Evolutionary conservation across 306 rosid genomes (phyloP).

Genomic region (Cucumis melo): DNA sequence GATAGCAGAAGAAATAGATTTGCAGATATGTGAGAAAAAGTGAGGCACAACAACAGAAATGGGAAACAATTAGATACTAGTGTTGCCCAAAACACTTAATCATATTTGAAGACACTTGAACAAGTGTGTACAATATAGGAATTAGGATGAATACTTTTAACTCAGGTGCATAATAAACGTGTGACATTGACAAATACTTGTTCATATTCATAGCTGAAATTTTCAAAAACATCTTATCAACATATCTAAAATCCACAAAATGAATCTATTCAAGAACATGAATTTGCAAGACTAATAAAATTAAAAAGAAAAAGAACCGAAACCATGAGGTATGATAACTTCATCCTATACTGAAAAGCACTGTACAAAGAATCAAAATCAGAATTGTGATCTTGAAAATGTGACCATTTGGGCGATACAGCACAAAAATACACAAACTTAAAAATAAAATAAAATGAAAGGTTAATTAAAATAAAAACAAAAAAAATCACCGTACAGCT

Average conservation of each 20-base stretch:
- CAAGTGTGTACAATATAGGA: not conserved
- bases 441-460: not conserved
- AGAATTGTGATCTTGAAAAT: not conserved
- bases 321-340: not conserved
- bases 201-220: not conserved
- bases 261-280: not conserved
- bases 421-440: not conserved
- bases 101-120: not conserved
- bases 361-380: not conserved
- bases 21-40: not conserved
- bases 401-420: not conserved
- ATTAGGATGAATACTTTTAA: not conserved
- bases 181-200: not conserved
- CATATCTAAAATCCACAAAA: not conserved
- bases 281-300: not conserved
- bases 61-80: not conserved
- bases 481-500: not conserved
- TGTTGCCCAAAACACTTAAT: not conserved
- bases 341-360: not conserved
- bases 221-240: not conserved
- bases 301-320: not conserved
- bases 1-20: not conserved
- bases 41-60: not conserved
- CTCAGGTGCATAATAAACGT: too few species aligned
- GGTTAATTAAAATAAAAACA: too few species aligned